phyloP scores from a whole-genome alignment of 768 basidiomycete genomes.

The Phanerochaete sordida region DNA sequence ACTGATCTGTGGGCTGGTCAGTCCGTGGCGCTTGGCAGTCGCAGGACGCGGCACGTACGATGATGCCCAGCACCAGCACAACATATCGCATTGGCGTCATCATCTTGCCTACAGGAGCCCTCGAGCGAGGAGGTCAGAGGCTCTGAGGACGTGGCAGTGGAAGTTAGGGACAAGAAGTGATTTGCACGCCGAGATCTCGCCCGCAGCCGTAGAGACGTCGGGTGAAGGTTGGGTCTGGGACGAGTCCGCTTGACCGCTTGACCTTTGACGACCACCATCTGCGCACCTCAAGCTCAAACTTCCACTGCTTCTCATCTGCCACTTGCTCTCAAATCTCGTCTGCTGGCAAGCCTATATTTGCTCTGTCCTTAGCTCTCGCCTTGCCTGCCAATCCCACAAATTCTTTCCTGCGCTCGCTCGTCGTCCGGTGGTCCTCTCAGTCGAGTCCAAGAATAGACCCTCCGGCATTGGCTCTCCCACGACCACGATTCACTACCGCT shows the following conservation, averaged over 20 bases:
- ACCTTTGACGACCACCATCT: not conserved
- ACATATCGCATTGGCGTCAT: conserved; percentile 63
- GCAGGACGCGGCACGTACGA: conserved; percentile 21
- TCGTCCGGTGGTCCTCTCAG: not conserved
- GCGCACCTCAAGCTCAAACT: too few relatives aligned
- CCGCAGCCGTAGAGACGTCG: conserved; percentile 1
- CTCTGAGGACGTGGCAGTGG: not conserved
- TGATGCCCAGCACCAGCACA: conserved; percentile 33
- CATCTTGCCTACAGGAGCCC: conserved; percentile 30
- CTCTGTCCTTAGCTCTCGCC: not conserved
- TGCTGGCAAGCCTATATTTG: not conserved
- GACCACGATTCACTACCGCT: too few relatives aligned
- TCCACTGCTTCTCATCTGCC: too few relatives aligned
- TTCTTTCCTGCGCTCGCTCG: not conserved
- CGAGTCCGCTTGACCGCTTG: not conserved
- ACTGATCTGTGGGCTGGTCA: conserved; percentile 36
- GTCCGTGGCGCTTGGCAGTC: not conserved
- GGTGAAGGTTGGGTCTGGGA: not conserved
- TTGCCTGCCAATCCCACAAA: too few relatives aligned
- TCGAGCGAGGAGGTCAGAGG: not conserved
- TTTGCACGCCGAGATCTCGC: not conserved
- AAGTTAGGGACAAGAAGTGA: not conserved
- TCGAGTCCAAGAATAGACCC: not conserved
- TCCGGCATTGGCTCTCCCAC: not conserved
- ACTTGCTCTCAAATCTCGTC: too few relatives aligned